Evolutionary conservation across 2,329 filamentous ascomycete genomes (phyloP).

Genomic region (Hypoxylon sp.): DNA sequence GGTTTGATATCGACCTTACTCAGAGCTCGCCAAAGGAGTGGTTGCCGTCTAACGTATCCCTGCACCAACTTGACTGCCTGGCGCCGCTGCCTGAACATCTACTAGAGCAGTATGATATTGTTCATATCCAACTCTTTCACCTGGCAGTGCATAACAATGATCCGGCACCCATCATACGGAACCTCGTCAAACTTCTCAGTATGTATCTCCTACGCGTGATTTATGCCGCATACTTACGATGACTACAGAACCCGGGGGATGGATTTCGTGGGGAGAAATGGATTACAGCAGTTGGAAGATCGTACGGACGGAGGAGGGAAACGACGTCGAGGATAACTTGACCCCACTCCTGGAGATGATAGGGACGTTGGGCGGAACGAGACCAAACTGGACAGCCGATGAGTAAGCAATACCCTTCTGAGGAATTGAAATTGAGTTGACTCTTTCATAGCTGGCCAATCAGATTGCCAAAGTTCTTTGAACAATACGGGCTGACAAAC

Average conservation of each 20-base stretch:
- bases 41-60: constrained; percentile 22
- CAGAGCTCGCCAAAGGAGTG: constrained; percentile 27
- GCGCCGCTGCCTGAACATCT: constrained; percentile 19
- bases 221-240: background rate
- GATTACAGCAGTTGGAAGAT: constrained; percentile 31
- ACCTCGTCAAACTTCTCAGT: constrained; percentile 24
- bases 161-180: constrained; percentile 25
- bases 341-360: constrained; percentile 25
- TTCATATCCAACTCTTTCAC: constrained; percentile 34
- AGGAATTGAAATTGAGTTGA: background rate
- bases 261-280: constrained; percentile 30
- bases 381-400: constrained; percentile 26
- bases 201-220: background rate
- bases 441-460: constrained; percentile 16
- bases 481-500: constrained; percentile 16
- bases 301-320: constrained; percentile 28
- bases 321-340: constrained; percentile 25
- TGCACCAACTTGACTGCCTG: constrained; percentile 24
- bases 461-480: constrained; percentile 20
- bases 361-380: constrained; percentile 23
- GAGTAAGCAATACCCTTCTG: constrained; percentile 16
- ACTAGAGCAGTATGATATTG: constrained; percentile 29
- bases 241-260: constrained; percentile 22
- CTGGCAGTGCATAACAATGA: constrained; percentile 34
- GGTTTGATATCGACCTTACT: constrained; percentile 28